Percentiles rank a stretch among this genome's conserved stretches.
Conservation (phyloP, 108 stramenopile genomes). For the Cyclotella baltica region DNA sequence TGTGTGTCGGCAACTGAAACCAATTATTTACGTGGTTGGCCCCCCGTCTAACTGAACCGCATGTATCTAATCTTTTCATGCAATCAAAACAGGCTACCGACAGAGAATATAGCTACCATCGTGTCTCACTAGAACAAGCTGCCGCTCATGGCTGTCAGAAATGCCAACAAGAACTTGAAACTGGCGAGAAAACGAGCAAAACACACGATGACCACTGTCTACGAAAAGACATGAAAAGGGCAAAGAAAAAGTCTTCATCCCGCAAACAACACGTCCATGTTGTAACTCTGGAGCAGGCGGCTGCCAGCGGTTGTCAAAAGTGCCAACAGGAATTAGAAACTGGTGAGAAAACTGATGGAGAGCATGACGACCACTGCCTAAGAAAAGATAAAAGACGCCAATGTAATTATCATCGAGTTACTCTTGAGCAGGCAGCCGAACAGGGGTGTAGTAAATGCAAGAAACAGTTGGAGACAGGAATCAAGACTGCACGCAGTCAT, state of each 20-base stretch:
- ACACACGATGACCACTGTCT: slow-evolving; percentile 3
- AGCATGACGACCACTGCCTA: not conserved
- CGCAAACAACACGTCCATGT: not conserved
- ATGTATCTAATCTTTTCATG: not conserved
- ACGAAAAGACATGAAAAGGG: not conserved
- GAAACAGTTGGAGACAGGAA: not conserved
- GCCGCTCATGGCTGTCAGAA: not conserved
- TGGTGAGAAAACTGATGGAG: not conserved
- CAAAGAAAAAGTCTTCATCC: not conserved
- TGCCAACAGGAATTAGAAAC: not conserved
- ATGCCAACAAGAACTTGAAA: slow-evolving; percentile 1
- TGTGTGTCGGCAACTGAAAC: too few species aligned
- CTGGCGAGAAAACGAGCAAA: not conserved
- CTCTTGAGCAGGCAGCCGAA: not conserved
- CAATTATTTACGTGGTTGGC: not conserved
- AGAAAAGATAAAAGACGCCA: not conserved
- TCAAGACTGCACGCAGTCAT: not conserved
- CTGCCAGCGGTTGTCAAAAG: not conserved
- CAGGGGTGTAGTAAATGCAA: slow-evolving; percentile 4
- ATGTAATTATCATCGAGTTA: not conserved
- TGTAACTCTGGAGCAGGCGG: not conserved
- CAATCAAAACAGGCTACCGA: not conserved
- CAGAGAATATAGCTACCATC: not conserved
- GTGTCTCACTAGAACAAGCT: not conserved
- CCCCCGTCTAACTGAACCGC: not conserved